These are phyloP conservation scores for Colletotrichum simmondsii DNA, from an alignment of 2,329 filamentous ascomycete species.

Conservation along the genomic window DNA sequence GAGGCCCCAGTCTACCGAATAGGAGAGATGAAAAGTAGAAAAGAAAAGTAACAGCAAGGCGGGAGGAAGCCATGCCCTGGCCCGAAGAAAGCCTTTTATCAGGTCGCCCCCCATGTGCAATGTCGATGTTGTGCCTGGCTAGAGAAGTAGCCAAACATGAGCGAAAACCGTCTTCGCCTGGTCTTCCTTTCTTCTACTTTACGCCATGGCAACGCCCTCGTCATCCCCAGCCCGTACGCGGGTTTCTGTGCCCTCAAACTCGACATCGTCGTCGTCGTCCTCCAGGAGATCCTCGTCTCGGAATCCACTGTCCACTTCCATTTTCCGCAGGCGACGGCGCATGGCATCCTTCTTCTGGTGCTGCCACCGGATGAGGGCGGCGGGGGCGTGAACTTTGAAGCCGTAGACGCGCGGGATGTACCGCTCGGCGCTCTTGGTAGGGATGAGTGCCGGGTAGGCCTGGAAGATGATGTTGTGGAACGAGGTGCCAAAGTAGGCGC, in stretches of 20 bases:
- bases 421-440: conserved; percentile 84
- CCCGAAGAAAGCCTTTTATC: background rate
- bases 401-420: conserved; percentile 94
- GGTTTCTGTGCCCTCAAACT: conserved; percentile 49
- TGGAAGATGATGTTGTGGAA: conserved; percentile 99
- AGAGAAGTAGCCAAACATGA: background rate
- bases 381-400: conserved; percentile 93
- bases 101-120: background rate
- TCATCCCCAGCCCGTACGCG: conserved; percentile 39
- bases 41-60: background rate
- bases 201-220: conserved; percentile 24
- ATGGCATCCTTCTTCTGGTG: conserved; percentile 83
- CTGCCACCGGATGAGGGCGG: conserved; percentile 92
- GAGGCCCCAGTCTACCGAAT: conserved; percentile 15
- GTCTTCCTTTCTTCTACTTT: background rate
- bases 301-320: conserved; percentile 83
- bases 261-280: conserved; percentile 66
- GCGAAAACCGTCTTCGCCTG: background rate
- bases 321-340: conserved; percentile 77
- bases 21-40: background rate
- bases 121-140: background rate
- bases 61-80: background rate
- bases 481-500: conserved; percentile 96
- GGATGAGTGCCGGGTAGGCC: conserved; percentile 91
- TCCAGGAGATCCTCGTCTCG: conserved; percentile 73